A percentile compares a stretch with the other conserved stretches of the same genome.
Conservation (phyloP, 2,329 filamentous ascomycete genomes). For the Colletotrichum limetticola region DNA sequence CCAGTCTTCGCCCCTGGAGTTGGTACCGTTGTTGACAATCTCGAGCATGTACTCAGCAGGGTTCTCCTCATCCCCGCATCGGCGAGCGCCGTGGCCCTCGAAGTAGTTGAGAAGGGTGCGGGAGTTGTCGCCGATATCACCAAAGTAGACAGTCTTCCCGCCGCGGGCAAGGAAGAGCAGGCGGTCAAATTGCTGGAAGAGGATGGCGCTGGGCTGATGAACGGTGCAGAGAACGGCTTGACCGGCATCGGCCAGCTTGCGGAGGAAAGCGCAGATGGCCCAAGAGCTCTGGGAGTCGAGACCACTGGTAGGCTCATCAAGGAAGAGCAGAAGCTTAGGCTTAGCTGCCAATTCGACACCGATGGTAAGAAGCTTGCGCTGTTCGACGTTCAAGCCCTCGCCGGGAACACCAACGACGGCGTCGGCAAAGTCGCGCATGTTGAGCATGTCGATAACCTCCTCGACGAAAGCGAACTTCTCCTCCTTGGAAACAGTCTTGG, state of each 20-base stretch:
- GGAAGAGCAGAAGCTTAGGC: conserved; percentile 68
- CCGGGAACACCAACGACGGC: conserved; percentile 73
- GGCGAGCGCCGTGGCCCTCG: conserved; percentile 69
- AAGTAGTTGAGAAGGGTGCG: conserved; percentile 71
- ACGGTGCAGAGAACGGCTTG: conserved; percentile 67
- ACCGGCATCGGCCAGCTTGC: conserved; percentile 66
- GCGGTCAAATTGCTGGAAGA: conserved; percentile 68
- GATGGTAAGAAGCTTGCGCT: conserved; percentile 71
- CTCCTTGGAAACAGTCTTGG: conserved; percentile 59
- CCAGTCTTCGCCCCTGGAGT: conserved; percentile 66
- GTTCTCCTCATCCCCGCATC: conserved; percentile 71
- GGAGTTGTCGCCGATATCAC: conserved; percentile 71
- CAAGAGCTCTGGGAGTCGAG: conserved; percentile 73
- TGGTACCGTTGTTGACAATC: conserved; percentile 54
- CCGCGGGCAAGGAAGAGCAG: conserved; percentile 73
- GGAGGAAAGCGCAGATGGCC: conserved; percentile 70
- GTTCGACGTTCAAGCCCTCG: conserved; percentile 69
- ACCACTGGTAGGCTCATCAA: conserved; percentile 71
- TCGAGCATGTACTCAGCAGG: conserved; percentile 82
- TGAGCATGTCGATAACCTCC: conserved; percentile 72
- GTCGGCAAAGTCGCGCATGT: conserved; percentile 74
- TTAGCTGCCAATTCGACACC: conserved; percentile 69
- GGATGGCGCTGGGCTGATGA: conserved; percentile 63
- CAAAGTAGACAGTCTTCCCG: conserved; percentile 76
- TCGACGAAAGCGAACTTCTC: conserved; percentile 73